phyloP scores from a whole-genome alignment of 768 basidiomycete genomes.

The Auriscalpium microsporum region DNA sequence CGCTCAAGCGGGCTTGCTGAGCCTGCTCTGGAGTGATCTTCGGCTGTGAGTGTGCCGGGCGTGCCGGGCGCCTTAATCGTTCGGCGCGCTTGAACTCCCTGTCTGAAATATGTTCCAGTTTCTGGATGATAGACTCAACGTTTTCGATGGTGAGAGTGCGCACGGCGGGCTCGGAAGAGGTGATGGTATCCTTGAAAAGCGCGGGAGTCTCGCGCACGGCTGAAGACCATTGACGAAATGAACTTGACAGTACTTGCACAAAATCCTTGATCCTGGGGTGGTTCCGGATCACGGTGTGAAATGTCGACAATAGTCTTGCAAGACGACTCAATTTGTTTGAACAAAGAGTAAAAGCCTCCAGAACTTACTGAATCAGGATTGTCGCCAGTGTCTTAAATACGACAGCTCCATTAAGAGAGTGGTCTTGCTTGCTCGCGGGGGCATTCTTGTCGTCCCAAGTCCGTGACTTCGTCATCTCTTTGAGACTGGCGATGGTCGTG shows the following conservation, averaged over 20 bases:
- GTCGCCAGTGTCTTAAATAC: constrained; percentile 24
- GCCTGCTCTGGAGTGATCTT: constrained; percentile 12
- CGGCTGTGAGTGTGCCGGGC: not conserved
- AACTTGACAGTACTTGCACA: constrained; percentile 34
- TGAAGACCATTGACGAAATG: constrained; percentile 40
- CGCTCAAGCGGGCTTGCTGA: constrained; percentile 32
- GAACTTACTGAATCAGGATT: constrained; percentile 14
- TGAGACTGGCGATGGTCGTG: constrained; percentile 16
- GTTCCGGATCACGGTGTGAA: constrained; percentile 43
- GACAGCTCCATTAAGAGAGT: constrained; percentile 15
- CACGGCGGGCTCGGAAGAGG: constrained; percentile 17
- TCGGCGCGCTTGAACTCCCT: constrained; percentile 37
- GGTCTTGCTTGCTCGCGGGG: constrained; percentile 5
- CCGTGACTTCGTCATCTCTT: constrained; percentile 12
- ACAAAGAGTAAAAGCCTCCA: not conserved
- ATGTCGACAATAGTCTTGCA: constrained; percentile 45
- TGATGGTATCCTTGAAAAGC: constrained; percentile 39
- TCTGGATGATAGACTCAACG: constrained; percentile 24
- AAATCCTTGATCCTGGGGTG: constrained; percentile 36
- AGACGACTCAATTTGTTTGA: not conserved
- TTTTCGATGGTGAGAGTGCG: constrained; percentile 32
- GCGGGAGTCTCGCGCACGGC: constrained; percentile 31
- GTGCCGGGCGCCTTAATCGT: constrained; percentile 4
- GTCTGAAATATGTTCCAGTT: constrained; percentile 36
- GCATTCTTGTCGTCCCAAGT: constrained; percentile 20